phyloP scores from a whole-genome alignment of 1,139 yeast genomes.

The Wickerhamomyces sp. region DNA sequence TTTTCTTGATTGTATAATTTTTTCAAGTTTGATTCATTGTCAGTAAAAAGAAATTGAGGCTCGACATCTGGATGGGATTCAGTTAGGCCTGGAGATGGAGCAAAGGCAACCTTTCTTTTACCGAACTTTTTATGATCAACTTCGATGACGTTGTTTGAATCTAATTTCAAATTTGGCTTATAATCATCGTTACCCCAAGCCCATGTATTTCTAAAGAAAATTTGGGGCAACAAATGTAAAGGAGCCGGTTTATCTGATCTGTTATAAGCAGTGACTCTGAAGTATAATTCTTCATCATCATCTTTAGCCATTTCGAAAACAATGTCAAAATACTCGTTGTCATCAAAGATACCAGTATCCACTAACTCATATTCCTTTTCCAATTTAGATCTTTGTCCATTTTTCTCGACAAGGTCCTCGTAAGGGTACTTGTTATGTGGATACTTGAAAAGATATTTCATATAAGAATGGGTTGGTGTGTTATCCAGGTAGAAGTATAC shows the following conservation, averaged over 20 bases:
- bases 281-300: constrained; percentile 72
- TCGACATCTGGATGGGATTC: constrained; percentile 63
- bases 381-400: constrained; percentile 56
- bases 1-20: constrained; percentile 63
- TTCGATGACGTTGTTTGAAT: constrained; percentile 45
- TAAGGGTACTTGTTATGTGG: constrained; percentile 87
- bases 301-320: constrained; percentile 90
- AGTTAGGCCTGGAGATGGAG: constrained; percentile 81
- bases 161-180: constrained; percentile 47
- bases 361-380: constrained; percentile 62
- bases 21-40: constrained; percentile 78
- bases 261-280: constrained; percentile 87
- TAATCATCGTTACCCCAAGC: constrained; percentile 71
- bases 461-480: constrained; percentile 90
- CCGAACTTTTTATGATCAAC: constrained; percentile 74
- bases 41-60: constrained; percentile 77
- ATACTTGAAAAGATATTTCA: constrained; percentile 89
- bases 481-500: constrained; percentile 83
- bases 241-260: constrained; percentile 84
- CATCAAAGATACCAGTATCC: constrained; percentile 74
- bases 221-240: constrained; percentile 80
- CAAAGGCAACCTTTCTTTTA: constrained; percentile 63
- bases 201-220: constrained; percentile 91
- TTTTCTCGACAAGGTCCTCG: constrained; percentile 66
- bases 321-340: constrained; percentile 83